These are phyloP conservation scores for Teunomyces stri DNA, from an alignment of 805 yeast genomes.

Conservation along the genomic window DNA sequence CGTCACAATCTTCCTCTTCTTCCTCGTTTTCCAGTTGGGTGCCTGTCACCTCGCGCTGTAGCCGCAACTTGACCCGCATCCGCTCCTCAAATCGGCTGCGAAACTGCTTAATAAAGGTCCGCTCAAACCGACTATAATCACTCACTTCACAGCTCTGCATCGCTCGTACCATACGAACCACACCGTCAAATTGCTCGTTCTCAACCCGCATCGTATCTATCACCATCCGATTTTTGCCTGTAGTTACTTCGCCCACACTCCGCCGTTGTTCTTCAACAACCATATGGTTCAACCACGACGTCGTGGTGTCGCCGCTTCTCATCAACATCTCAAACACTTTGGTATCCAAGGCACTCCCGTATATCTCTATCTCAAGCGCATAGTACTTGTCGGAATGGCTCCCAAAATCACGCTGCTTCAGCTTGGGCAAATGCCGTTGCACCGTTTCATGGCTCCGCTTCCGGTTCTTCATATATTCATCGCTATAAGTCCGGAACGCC, in stretches of 20 bases:
- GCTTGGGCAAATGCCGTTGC: constrained; percentile 36
- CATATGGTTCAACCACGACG: constrained; percentile 12
- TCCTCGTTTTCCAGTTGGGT: constrained; percentile 6
- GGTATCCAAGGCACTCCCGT: constrained; percentile 50
- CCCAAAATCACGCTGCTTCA: constrained; percentile 65
- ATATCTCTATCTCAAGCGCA: constrained; percentile 59
- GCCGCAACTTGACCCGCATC: constrained; percentile 9
- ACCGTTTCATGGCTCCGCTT: constrained; percentile 4
- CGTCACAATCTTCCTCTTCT: constrained; percentile 15
- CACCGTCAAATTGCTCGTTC: neutral
- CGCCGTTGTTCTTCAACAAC: neutral
- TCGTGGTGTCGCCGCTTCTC: constrained; percentile 9
- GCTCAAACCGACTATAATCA: constrained; percentile 1
- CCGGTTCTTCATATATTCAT: constrained; percentile 19
- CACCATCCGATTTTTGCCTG: neutral
- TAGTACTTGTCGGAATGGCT: constrained; percentile 70
- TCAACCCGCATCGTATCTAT: neutral
- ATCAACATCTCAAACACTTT: constrained; percentile 8
- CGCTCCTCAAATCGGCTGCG: constrained; percentile 10
- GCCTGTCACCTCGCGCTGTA: neutral
- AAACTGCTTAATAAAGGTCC: constrained; percentile 6
- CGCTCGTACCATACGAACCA: neutral
- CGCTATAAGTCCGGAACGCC: constrained; percentile 75
- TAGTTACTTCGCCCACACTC: neutral
- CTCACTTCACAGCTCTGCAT: constrained; percentile 1